Base-by-base conservation (phyloP, 768 basidiomycete species). In the Tulasnella sp. region DNA sequence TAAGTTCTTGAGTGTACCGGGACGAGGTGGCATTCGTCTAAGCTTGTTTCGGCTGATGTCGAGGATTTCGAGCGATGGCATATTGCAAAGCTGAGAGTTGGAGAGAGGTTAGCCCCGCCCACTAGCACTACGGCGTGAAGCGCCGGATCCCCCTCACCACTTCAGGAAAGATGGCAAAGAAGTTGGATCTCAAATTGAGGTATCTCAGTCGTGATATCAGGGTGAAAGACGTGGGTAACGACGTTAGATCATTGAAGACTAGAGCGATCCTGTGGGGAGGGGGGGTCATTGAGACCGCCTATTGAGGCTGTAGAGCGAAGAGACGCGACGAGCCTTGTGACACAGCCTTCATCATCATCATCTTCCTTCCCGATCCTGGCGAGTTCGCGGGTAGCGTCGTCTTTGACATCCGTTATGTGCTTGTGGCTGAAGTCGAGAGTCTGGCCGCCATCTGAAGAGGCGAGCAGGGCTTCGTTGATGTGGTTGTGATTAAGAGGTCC, bases 41-140 rank as follows among this genome's bases (percentile, higher is more conserved):
- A 99, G 89, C 84, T 91, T 94, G 85, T 99, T 99, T 80, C 93
- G 91, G 80, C 94, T 96, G 61, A 99, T 88, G 84, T 99, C 98
- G 80, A 99, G 86, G 78, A 96, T 97, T 84, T 99, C 97, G 76
- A 99, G 87, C 7, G 92, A 91, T 3, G 92, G 90, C 86, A 99
- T 90, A 23, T 90, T 85, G 69, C 93, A 94, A 67, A 98, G 87
- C 96, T 97, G 81, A 16, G 67, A 29, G n/a, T 20, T 32, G 55
- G 48, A 16, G 44, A 44, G 15, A n/a, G 23, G 29, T 32, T 67
- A 39, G 37, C 46, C 29, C 15, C n/a, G 29, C 32, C 32, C 29
- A 44, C 42, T 26, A 48, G 32, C 35, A 26, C 20, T 40, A n/a
- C 20, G 67, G 29, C 51, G 7, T 9, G 70, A n/a, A 70, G 39